Conservation (phyloP, 2,329 filamentous ascomycete genomes). For the Colletotrichum incanum region DNA sequence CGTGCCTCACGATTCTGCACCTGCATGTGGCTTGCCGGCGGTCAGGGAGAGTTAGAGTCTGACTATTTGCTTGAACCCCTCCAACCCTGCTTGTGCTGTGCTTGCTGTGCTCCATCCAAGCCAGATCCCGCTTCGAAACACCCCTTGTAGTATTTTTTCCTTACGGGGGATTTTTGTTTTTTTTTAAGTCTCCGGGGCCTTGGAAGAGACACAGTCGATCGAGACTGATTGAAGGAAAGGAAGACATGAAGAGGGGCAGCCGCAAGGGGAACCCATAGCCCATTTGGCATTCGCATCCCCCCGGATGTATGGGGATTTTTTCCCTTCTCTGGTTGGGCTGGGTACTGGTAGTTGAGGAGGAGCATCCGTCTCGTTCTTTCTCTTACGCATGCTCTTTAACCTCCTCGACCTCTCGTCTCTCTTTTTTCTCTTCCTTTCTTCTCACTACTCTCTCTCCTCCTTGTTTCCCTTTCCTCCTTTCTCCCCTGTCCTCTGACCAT, state of each 20-base stretch:
- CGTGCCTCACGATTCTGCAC: conserved; percentile 1
- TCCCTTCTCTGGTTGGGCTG: conserved; percentile 19
- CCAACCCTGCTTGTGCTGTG: conserved; percentile 4
- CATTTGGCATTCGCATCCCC: conserved; percentile 8
- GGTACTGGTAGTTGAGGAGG: conserved; percentile 11
- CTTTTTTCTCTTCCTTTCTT: conserved; percentile 29
- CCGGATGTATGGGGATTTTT: conserved; percentile 3
- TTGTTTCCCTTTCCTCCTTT: not conserved
- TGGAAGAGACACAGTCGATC: not conserved
- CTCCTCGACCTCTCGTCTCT: conserved; percentile 19
- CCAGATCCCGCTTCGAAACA: conserved; percentile 8
- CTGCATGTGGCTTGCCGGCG: conserved; percentile 18
- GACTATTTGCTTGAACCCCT: conserved; percentile 1
- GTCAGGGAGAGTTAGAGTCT: conserved; percentile 8
- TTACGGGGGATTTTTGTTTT: not conserved
- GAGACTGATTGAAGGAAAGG: not conserved
- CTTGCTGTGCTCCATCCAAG: conserved; percentile 7
- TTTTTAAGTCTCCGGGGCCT: not conserved
- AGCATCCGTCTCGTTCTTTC: conserved; percentile 13
- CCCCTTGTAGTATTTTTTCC: not conserved
- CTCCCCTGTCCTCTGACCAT: conserved; percentile 10
- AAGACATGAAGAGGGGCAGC: conserved; percentile 10
- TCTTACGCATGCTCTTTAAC: conserved; percentile 21
- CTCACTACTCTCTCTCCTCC: not conserved
- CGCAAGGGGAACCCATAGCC: conserved; percentile 16